Evolutionary conservation across 2,329 filamentous ascomycete genomes (phyloP), one percentile per base, ranked within the genome.

Genomic region (Ceratocystis diversiconidia): DNA sequence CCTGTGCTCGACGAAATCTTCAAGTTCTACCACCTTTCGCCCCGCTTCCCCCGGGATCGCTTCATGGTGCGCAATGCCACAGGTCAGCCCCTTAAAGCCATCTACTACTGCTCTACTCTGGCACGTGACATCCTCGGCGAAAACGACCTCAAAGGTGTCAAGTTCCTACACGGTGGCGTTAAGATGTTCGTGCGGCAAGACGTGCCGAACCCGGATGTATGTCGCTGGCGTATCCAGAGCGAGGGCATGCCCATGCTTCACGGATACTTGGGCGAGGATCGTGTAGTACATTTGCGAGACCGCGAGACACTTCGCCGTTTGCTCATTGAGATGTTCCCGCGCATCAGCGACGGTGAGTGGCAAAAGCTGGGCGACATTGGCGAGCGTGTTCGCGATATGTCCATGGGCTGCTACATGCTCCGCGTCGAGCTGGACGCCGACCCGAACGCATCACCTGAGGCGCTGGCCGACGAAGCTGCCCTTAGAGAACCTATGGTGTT

Each of bases 171-270:
- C 76, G 92, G 88, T 62, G 94, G 94, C 69, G 92, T 99, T 43
- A 95, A 95, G 78, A 97, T 97, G 90, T 99, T 95, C 74, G 94
- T 97, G 80, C 96, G 95, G 79, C 92, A 97, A 75, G 91, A 96
- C 72, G 88, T 90, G 0, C 92, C 95, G 67, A 88, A 86, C 4
- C 86, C 87, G 44, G 87, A 92, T 65, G 88, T 94, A 43, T 96
- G 92, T 78, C 84, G 87, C 67, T 99, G 94, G 94, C 85, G 94
- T 60, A 94, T 99, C 71, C 94, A 99, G 79, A 89, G 87, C 12
- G 94, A 99, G 75, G 94, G 94, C 28, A 85, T 99, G 77, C 85
- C 88, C 8, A 91, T 99, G 70, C 80, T 96, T 44, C 89, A 96
- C 73, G 89, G 90, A 30, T 97, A 95, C 81, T 87, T 97, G 1